These are phyloP conservation scores for Withania somnifera DNA, from an alignment of 305 asterid genomes.

Conservation along the genomic window DNA sequence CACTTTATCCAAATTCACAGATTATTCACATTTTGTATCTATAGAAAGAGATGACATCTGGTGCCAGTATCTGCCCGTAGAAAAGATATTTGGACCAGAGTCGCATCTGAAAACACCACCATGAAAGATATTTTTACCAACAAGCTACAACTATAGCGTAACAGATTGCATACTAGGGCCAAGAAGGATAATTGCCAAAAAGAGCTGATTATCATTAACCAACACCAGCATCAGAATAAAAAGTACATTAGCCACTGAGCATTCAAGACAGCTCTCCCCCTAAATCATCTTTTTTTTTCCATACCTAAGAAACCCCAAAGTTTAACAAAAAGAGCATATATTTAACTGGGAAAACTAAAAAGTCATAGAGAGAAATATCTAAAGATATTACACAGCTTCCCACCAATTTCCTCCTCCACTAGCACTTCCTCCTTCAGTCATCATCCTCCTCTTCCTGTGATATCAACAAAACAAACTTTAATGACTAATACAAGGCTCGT, in stretches of 20 bases:
- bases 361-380: neutral
- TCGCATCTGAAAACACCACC: neutral
- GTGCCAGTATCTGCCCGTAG: neutral
- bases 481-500: too few relatives aligned
- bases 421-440: conserved; percentile 4
- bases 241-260: neutral
- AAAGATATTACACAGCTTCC: neutral
- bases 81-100: neutral
- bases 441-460: conserved; percentile 51
- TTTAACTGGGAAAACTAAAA: neutral
- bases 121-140: neutral
- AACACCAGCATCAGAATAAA: neutral
- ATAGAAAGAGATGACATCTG: neutral
- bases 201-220: conserved; percentile 15
- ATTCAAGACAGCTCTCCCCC: neutral
- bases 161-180: neutral
- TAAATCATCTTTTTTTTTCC: neutral
- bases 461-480: neutral
- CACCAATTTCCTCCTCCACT: neutral
- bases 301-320: neutral
- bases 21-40: neutral
- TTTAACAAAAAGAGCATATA: neutral
- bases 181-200: neutral
- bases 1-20: too few relatives aligned
- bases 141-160: neutral